Evolutionary conservation across 1,139 yeast genomes (phyloP).

Genomic region (Kazachstania sp.): DNA sequence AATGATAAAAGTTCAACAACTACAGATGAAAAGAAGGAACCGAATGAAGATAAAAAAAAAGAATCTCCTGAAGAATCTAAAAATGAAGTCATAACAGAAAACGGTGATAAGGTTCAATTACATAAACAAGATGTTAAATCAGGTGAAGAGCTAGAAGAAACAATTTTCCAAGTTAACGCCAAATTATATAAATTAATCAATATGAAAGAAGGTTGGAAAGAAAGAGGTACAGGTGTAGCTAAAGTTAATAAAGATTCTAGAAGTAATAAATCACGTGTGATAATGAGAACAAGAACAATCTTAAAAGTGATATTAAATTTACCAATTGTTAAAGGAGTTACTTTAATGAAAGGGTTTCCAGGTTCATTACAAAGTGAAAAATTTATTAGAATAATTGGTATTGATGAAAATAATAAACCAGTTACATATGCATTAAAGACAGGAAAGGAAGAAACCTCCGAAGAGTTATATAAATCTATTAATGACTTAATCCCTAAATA

Average conservation of each 20-base stretch:
- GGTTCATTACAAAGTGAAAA: conserved; percentile 76
- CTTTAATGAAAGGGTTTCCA: conserved; percentile 69
- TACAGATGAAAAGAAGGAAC: conserved; percentile 4
- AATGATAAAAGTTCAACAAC: conserved; percentile 4
- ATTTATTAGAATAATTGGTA: conserved; percentile 59
- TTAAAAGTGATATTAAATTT: conserved; percentile 74
- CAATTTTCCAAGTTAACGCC: conserved; percentile 61
- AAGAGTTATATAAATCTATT: conserved; percentile 37
- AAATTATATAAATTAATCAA: conserved; percentile 67
- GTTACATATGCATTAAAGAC: conserved; percentile 77
- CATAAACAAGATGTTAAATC: conserved; percentile 54
- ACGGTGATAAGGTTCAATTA: conserved; percentile 26
- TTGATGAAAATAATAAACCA: conserved; percentile 53
- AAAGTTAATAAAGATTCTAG: conserved; percentile 55
- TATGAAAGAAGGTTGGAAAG: conserved; percentile 82
- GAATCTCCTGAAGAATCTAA: not conserved
- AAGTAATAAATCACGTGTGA: conserved; percentile 44
- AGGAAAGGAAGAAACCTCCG: conserved; percentile 52
- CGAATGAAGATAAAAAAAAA: conserved; percentile 1
- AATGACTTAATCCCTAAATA: conserved; percentile 4
- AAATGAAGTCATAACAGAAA: conserved; percentile 11
- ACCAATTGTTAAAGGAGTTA: conserved; percentile 51
- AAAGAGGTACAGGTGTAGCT: conserved; percentile 81
- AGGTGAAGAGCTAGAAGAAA: conserved; percentile 83
- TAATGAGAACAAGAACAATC: conserved; percentile 88